phyloP scores from a whole-genome alignment of 257 asterid species.

The Agastache rugosa region DNA sequence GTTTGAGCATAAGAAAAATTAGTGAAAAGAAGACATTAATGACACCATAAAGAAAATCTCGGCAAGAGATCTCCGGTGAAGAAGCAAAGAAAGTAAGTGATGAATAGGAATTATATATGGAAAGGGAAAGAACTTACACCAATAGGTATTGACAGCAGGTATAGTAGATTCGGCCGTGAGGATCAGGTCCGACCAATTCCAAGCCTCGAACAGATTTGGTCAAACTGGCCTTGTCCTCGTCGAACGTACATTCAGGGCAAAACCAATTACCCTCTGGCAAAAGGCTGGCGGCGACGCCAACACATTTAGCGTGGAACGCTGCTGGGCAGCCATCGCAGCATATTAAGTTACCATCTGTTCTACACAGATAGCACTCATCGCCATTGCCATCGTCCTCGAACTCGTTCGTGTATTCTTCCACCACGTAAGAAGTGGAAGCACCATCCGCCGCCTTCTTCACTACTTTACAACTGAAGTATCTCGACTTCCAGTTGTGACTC shows the following conservation, averaged over 20 bases:
- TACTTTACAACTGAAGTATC: not conserved
- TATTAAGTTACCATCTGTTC: constrained; percentile 86
- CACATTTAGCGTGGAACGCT: constrained; percentile 88
- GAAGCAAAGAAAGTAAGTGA: too few species aligned
- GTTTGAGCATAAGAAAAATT: too few species aligned
- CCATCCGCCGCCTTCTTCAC: constrained; percentile 35
- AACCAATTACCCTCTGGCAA: constrained; percentile 95
- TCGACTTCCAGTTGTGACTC: not conserved
- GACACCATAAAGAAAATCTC: too few species aligned
- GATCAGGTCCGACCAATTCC: constrained; percentile 72
- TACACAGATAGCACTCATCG: constrained; percentile 93
- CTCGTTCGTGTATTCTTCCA: not conserved
- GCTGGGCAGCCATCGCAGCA: constrained; percentile 99
- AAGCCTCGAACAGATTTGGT: constrained; percentile 69
- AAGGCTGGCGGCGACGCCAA: constrained; percentile 68
- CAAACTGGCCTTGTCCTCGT: constrained; percentile 51
- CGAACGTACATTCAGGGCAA: constrained; percentile 84
- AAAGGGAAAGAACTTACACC: constrained; percentile 63
- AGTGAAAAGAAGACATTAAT: too few species aligned
- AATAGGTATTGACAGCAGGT: constrained; percentile 78
- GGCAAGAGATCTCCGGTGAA: not conserved
- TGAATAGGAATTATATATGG: too few species aligned
- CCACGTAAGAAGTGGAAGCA: not conserved
- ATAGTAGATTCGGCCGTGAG: constrained; percentile 64
- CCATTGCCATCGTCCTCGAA: constrained; percentile 66